Base-by-base conservation (phyloP, 768 basidiomycete species). In the Auricularia cornea region DNA sequence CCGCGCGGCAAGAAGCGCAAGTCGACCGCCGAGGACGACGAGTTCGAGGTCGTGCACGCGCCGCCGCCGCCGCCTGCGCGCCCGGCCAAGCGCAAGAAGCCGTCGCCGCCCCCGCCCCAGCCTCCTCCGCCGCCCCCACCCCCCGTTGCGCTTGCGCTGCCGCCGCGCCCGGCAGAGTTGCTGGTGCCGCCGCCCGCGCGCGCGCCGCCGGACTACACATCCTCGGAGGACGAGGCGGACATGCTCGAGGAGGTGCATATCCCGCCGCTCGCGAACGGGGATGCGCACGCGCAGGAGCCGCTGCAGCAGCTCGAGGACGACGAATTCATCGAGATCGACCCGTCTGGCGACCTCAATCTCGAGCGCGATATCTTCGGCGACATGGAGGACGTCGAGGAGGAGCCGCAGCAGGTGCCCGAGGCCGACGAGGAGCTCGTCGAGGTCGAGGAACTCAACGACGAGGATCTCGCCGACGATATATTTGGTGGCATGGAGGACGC, bases 11-110 rank as follows among this genome's bases (percentile, higher is more conserved):
- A 61, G 59, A 59, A 31, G 56, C 60, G 56, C 62, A 64, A 67
- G 2, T n/a, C n/a, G n/a, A 67, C 67, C 41, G 68, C 82, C 60
- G 69, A 72, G 0, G 82, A 80, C 26, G 78, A 81, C 29, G 80
- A 82, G 23, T 73, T 80, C 28, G 78, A 77, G 63, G 76, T 80
- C 63, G 69, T 79, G 56, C 64, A 80, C 60, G 73, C 75, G 38
- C 66, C 66, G 52, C 26, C 54, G 23, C 40, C 69, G 68, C 5
- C 66, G 64, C 59, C 65, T 61, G 60, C 70, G 70, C 65, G 59
- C 73, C 74, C 56, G 78, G 78, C 57, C 76, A 77, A 38, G 76
- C 72, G 23, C 73, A 66, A 66, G 67, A 57, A 62, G 65, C 16
- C 60, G 3, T 40, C 62, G 6, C 51, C 60, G 1, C 57, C 59